Evolutionary conservation across 129 eudicot genomes (phyloP).

Genomic region (Gnaphalium uliginosum): DNA sequence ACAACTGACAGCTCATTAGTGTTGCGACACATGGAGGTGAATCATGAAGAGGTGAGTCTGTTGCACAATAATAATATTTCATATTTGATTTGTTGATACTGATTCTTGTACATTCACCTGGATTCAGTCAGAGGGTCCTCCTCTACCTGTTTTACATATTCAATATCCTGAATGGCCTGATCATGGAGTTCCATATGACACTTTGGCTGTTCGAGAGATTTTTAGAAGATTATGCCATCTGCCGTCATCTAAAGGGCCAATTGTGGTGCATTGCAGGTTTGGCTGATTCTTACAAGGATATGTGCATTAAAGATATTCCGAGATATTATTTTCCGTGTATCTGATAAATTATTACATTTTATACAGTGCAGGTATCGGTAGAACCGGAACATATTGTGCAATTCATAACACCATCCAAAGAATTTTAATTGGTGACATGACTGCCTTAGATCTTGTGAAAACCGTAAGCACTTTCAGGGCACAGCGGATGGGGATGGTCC

Average conservation of each 20-base stretch:
- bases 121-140: constrained; percentile 74
- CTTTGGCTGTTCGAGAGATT: constrained; percentile 85
- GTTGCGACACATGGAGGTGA: constrained; percentile 73
- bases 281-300: constrained; percentile 1
- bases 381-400: constrained; percentile 91
- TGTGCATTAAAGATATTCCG: constrained; percentile 18
- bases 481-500: constrained; percentile 94
- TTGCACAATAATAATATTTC: background rate
- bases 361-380: constrained; percentile 97
- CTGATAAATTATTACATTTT: constrained; percentile 24
- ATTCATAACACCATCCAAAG: constrained; percentile 89
- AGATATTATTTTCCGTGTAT: background rate
- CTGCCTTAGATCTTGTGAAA: constrained; percentile 79
- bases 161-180: constrained; percentile 99
- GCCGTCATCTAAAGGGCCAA: constrained; percentile 77
- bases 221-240: constrained; percentile 56
- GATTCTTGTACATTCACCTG: background rate
- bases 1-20: constrained; percentile 68
- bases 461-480: constrained; percentile 77
- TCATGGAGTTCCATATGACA: constrained; percentile 86
- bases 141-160: constrained; percentile 74
- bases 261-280: constrained; percentile 98
- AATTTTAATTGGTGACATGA: constrained; percentile 76
- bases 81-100: background rate
- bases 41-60: constrained; percentile 69